Evolutionary conservation across 169 alveolate species (phyloP), one percentile per base, ranked within the genome.

Genomic region (Perkinsus chesapeaki): DNA sequence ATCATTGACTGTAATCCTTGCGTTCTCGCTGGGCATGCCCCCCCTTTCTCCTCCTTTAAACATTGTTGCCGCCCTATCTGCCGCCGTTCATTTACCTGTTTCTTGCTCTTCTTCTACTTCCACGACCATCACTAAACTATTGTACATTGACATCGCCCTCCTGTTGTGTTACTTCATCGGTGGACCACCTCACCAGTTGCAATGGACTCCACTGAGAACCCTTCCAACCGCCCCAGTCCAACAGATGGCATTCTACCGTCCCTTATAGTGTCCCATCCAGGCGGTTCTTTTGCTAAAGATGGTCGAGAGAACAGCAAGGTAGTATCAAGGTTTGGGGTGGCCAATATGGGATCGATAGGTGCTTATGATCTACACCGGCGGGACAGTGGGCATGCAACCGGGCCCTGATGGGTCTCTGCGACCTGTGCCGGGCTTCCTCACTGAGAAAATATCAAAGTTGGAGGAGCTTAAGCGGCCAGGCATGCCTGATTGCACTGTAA

Each of bases 361-460:
- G 19, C 47, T 94, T 73, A 39, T 94, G 39, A 93, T 94, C 23
- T 73, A 92, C 47, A 73, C 95, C 1, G 96, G 96, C 34, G 96
- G 96, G 19, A 94, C 96, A 9, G 91, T 94, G 23, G 93, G 96
- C 47, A 94, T 93, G 96, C 92, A 92, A 3, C 95, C 95, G 39
- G 82, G 82, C 23, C 7, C 37, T 34, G 82, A 60, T 16, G 82
- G 82, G 82, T 60, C 82, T 9, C 82, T 60, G 3, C 82, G 82
- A 27, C 82, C 82, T 20, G 82, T 60, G 7, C 82, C 82, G 82
- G 82, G 82, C 1, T 60, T 60, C 82, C 82, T 60, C 82, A 60
- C 82, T 27, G 82, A 60, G 23, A 60, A 60, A 34, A 60, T 60
- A 20, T 60, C 82, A 3, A 27, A 5, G 7, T 34, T 60, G 3